Percentiles rank a stretch among this genome's conserved stretches.
Evolutionary conservation across 2,329 filamentous ascomycete genomes (phyloP).

Genomic region (Colletotrichum sp.): DNA sequence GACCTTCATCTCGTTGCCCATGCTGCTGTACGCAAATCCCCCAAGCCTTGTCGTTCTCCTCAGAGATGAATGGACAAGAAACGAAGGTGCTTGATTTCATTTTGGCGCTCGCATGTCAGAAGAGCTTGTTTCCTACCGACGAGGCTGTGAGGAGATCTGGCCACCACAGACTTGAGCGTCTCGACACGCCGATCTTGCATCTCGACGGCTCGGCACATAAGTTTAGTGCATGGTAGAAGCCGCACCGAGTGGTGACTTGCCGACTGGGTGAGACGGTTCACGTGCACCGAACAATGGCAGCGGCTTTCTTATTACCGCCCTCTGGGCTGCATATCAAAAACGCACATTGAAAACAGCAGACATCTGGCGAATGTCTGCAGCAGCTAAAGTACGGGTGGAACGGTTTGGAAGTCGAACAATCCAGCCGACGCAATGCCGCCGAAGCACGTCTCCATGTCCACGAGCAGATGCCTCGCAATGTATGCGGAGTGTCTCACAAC

Average conservation of each 20-base stretch:
- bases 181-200: neutral
- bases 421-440: neutral
- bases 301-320: neutral
- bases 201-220: neutral
- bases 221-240: neutral
- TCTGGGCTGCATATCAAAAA: neutral
- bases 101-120: neutral
- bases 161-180: neutral
- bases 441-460: neutral
- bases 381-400: neutral
- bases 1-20: neutral
- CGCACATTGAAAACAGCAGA: neutral
- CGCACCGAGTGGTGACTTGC: neutral
- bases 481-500: constrained; percentile 10
- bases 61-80: neutral
- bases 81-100: neutral
- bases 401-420: neutral
- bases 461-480: neutral
- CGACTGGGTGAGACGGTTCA: neutral
- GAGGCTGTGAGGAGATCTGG: neutral
- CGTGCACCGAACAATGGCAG: neutral
- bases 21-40: neutral
- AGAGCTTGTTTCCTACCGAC: neutral
- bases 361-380: neutral
- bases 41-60: neutral